Conservation (phyloP, 805 yeast genomes). For the Ogataea allantospora region DNA sequence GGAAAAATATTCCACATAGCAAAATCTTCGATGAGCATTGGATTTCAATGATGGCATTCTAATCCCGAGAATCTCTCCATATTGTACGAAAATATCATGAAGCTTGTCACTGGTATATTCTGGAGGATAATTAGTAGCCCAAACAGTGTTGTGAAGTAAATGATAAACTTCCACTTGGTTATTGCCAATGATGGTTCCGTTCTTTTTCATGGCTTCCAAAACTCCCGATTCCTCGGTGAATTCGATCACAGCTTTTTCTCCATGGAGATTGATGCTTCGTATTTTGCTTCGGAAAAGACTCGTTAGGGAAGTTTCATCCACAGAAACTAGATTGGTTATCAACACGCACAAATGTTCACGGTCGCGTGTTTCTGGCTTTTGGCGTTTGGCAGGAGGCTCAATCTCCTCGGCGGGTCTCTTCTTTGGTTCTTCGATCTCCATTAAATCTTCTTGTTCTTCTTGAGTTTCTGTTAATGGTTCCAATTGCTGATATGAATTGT, state of each 20-base stretch:
- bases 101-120: constrained; percentile 41
- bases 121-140: constrained; percentile 77
- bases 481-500: constrained; percentile 8
- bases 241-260: constrained; percentile 52
- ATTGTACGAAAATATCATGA: constrained; percentile 36
- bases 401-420: constrained; percentile 6
- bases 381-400: constrained; percentile 10
- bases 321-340: constrained; percentile 50
- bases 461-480: background rate
- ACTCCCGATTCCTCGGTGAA: constrained; percentile 47
- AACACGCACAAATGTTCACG: constrained; percentile 60
- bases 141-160: constrained; percentile 51
- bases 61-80: constrained; percentile 44
- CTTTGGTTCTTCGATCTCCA: constrained; percentile 2
- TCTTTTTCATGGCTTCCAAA: constrained; percentile 59
- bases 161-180: constrained; percentile 44
- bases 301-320: constrained; percentile 34
- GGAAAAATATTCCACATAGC: constrained; percentile 60
- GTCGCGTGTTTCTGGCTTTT: constrained; percentile 36
- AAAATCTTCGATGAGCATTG: constrained; percentile 62
- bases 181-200: constrained; percentile 46
- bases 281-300: constrained; percentile 52
- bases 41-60: constrained; percentile 63
- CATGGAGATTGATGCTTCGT: constrained; percentile 32
- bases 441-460: constrained; percentile 1